phyloP scores from a whole-genome alignment of 768 basidiomycete species.

The Kwoniella pini region DNA sequence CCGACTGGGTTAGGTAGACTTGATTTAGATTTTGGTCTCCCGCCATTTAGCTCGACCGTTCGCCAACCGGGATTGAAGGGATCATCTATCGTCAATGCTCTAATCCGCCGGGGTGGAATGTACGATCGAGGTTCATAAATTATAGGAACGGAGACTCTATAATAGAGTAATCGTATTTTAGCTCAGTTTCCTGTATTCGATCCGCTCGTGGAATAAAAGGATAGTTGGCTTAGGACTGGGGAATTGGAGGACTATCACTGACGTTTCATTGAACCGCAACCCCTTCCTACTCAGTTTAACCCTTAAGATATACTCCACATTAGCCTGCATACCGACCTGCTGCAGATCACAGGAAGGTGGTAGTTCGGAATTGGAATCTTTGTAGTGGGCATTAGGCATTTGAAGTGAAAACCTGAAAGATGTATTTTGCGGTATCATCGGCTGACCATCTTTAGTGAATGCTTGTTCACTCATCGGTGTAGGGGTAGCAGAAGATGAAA shows the following conservation, averaged over 20 bases:
- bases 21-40: constrained; percentile 12
- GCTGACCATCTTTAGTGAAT: constrained; percentile 25
- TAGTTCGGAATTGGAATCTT: constrained; percentile 28
- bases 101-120: constrained; percentile 39
- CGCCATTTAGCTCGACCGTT: constrained; percentile 38
- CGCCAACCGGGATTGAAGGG: constrained; percentile 50
- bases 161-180: not conserved
- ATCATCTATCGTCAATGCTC: constrained; percentile 40
- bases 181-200: not conserved
- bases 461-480: not conserved
- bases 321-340: constrained; percentile 47
- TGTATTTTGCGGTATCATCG: constrained; percentile 23
- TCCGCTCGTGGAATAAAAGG: too few relatives aligned
- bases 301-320: constrained; percentile 42
- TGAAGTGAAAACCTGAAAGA: constrained; percentile 34
- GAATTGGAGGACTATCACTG: constrained; percentile 14
- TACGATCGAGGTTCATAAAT: constrained; percentile 46
- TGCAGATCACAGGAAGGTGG: constrained; percentile 38
- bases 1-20: constrained; percentile 1
- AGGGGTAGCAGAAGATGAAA: not conserved
- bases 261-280: constrained; percentile 45
- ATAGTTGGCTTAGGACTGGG: too few relatives aligned
- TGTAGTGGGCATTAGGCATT: constrained; percentile 40
- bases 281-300: constrained; percentile 39
- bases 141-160: constrained; percentile 40